Conservation (phyloP, 306 rosid species). For the Geum urbanum region DNA sequence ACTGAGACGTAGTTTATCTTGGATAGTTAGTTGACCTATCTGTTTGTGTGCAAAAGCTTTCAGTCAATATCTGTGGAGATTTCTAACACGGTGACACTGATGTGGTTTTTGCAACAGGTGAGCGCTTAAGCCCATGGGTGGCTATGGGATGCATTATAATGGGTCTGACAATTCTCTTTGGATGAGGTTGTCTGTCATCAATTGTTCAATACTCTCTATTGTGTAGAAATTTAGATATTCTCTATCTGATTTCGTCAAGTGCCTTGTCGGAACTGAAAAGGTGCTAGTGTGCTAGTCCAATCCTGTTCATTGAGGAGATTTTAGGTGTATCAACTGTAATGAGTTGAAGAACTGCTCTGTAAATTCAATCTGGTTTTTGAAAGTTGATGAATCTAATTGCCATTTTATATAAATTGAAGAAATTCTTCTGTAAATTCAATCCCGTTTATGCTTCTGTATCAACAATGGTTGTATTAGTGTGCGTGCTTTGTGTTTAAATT, state of each 20-base stretch:
- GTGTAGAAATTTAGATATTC: neutral
- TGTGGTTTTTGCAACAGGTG: slow-evolving; percentile 45
- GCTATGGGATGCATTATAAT: slow-evolving; percentile 52
- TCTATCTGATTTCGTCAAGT: neutral
- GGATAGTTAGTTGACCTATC: neutral
- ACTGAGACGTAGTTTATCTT: neutral
- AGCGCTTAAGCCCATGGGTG: slow-evolving; percentile 78
- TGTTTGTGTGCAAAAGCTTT: neutral
- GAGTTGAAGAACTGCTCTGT: neutral
- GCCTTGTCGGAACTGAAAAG: neutral
- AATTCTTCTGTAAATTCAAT: too few species aligned
- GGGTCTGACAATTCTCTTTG: slow-evolving; percentile 58
- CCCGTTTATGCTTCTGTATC: too few species aligned
- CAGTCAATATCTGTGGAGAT: neutral
- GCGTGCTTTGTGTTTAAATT: too few species aligned
- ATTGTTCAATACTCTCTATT: neutral
- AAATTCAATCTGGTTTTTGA: neutral
- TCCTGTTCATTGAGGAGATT: neutral
- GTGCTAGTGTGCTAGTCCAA: neutral
- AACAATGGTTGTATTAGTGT: too few species aligned
- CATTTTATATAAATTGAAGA: neutral
- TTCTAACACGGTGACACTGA: neutral
- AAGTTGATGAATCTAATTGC: neutral
- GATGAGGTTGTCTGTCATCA: neutral
- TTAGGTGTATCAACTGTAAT: neutral